Evolutionary conservation across 306 rosid genomes (phyloP).

Genomic region (Vigna radiata): DNA sequence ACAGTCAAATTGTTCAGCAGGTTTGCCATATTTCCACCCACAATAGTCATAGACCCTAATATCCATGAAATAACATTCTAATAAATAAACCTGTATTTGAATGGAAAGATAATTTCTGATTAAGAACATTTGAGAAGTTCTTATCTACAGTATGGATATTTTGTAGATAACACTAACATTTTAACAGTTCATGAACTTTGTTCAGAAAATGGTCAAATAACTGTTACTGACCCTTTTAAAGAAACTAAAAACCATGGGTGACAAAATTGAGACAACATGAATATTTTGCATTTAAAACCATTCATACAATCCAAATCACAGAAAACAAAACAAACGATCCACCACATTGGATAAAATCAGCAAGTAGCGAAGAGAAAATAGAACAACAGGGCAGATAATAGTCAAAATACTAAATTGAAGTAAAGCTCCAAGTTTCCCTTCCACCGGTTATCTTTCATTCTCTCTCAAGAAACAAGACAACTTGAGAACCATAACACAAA

Average conservation of each 20-base stretch:
- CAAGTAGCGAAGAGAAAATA: constrained; percentile 33
- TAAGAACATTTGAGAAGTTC: constrained; percentile 4
- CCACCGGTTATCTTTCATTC: constrained; percentile 50
- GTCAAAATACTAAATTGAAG: constrained; percentile 38
- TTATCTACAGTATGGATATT: neutral
- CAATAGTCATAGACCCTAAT: neutral
- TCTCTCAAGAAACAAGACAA: constrained; percentile 51
- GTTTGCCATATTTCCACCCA: constrained; percentile 4
- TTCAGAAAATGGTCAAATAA: too few species aligned
- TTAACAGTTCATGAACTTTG: neutral
- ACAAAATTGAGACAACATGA: constrained; percentile 6
- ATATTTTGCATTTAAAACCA: constrained; percentile 34
- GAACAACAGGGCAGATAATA: constrained; percentile 37
- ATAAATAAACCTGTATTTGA: constrained; percentile 11
- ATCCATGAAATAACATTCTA: constrained; percentile 1
- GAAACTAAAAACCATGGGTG: neutral
- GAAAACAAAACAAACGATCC: constrained; percentile 19
- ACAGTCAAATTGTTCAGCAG: neutral
- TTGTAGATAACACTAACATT: neutral
- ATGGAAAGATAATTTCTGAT: neutral
- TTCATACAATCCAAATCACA: constrained; percentile 10
- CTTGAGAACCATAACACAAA: constrained; percentile 69
- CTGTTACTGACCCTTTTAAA: neutral
- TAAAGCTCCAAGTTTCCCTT: constrained; percentile 45
- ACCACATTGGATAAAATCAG: constrained; percentile 30